Evolutionary conservation across 2,329 filamentous ascomycete genomes (phyloP), one percentile per base, ranked within the genome.

Genomic region (Microsporum ferrugineum): DNA sequence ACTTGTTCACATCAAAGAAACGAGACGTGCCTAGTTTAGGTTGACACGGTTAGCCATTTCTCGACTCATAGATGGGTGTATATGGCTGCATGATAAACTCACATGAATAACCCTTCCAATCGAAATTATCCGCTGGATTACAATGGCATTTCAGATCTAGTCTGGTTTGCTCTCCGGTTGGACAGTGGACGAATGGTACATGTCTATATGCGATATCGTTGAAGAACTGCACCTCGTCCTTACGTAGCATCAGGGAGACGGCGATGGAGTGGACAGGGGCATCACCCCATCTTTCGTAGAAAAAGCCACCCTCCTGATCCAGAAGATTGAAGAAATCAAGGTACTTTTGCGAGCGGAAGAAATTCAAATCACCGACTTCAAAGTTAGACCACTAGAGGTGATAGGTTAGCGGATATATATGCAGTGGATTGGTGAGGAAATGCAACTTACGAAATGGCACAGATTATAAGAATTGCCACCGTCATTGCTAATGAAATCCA

Each of bases 31-130:
- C 89, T 92, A 61, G 51, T n/a, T 6, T 8, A 47, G 27, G 39
- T 14, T 41, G 38, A 29, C 36, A 57, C 4, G 5, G 36, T 41
- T 43, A 29, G 55, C 31, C 31, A 4, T 39, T 41, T 17, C 23
- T 29, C 27, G 27, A 27, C 17, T 23, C 2, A 41, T 12, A 23
- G 8, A 41, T 14, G 14, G 49, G 6, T 10, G 27, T 8, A 23
- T 4, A 10, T 8, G 31, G 33, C 2, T 7, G 29, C 39, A 36
- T 5, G 3, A 45, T 31, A 36, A 63, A 79, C 89, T 80, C 84
- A 95, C 91, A 97, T 73, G 90, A 96, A 74, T 96, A 97, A 59
- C 89, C 88, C 76, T 96, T 96, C 95, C 95, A 99, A 77, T 99
- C 94, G 80, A 99, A 99, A 79, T 99, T 99, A 63, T 97, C 89